Evolutionary conservation across 768 basidiomycete genomes (phyloP), one percentile per base, ranked within the genome.

Genomic region (Mycena maculata): DNA sequence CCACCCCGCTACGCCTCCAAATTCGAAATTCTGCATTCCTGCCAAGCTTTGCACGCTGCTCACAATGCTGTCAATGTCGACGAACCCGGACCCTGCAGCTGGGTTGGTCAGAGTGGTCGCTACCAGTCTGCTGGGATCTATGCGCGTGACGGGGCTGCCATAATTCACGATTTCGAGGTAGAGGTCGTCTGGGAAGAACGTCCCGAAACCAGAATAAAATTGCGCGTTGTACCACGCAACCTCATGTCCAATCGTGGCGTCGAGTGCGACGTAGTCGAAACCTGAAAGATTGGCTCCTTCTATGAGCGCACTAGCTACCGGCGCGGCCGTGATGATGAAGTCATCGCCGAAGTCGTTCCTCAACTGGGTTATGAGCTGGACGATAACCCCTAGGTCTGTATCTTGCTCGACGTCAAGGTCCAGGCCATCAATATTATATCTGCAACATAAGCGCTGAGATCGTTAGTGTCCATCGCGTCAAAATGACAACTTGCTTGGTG

Each of bases 141-240:
- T 22, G 6, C 69, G 60, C 7, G 33, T 36, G 33, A 13, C 33
- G 33, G 33, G 33, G 13, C 31, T 59, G 22, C 65, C 65, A 28
- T 44, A 64, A 4, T 56, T 38, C 30, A 71, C 65, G 7, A 71
- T 71, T 3, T 56, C 53, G 38, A 71, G 61, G 41, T 71, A 71
- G 38, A 55, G 18, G 30, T 70, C 61, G 25, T 67, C 65, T 2
- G 69, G 69, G 69, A 71, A 71, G 62, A 71, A 67, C 8, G 20
- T 33, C 13, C 65, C 64, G 48, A 63, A 67, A 5, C 68, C 60
- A 2, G 69, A 70, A 28, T 63, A 63, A 45, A 75, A 76, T 56
- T 76, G 75, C 18, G 74, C 74, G 42, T 75, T 76, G 57, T 74
- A 75, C 74, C 73, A 75, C 6, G 67, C 62, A 31, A 76, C 74